A percentile compares a stretch with the other conserved stretches of the same genome.
Evolutionary conservation across 1,284 basidiomycete species (phyloP).

Genomic region (Trichosporon sp.): DNA sequence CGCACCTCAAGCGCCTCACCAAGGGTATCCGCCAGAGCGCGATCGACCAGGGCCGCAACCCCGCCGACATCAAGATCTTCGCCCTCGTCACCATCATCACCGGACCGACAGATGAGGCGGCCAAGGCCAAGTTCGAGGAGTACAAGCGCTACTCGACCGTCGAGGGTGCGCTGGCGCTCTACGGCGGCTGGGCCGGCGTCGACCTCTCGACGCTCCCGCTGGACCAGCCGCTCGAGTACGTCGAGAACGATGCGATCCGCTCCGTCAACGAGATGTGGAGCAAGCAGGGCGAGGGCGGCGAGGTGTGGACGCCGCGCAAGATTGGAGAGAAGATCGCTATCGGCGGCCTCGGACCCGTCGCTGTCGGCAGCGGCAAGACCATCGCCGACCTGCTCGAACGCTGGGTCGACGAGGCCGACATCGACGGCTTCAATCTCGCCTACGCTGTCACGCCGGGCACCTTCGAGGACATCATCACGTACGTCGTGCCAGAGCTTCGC

Average conservation of each 20-base stretch:
- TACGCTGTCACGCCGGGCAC: conserved; percentile 14
- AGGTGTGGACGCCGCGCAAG: conserved; percentile 17
- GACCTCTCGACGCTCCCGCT: conserved; percentile 8
- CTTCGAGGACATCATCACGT: conserved; percentile 17
- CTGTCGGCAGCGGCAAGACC: conserved; percentile 9
- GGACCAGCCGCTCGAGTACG: conserved; percentile 18
- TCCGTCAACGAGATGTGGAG: conserved; percentile 20
- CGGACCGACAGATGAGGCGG: conserved; percentile 34
- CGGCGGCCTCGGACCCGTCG: conserved; percentile 17
- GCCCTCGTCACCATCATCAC: conserved; percentile 28
- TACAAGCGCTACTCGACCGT: conserved; percentile 26
- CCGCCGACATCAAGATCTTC: conserved; percentile 33
- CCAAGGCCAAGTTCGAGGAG: conserved; percentile 33
- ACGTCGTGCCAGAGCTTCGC: conserved; percentile 16
- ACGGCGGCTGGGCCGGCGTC: conserved; percentile 31
- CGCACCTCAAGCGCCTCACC: conserved; percentile 6
- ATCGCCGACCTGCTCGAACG: conserved; percentile 14
- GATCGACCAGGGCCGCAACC: conserved; percentile 33
- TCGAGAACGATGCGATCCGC: conserved; percentile 19
- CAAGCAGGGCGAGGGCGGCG: conserved; percentile 12
- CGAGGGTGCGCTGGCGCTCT: conserved; percentile 40
- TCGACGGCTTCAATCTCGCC: conserved; percentile 20
- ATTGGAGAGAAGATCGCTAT: conserved; percentile 16
- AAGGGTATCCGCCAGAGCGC: conserved; percentile 16
- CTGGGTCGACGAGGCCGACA: conserved; percentile 13